Base-by-base conservation (phyloP, 2,329 filamentous ascomycete species). In the Aspergillus sp. region DNA sequence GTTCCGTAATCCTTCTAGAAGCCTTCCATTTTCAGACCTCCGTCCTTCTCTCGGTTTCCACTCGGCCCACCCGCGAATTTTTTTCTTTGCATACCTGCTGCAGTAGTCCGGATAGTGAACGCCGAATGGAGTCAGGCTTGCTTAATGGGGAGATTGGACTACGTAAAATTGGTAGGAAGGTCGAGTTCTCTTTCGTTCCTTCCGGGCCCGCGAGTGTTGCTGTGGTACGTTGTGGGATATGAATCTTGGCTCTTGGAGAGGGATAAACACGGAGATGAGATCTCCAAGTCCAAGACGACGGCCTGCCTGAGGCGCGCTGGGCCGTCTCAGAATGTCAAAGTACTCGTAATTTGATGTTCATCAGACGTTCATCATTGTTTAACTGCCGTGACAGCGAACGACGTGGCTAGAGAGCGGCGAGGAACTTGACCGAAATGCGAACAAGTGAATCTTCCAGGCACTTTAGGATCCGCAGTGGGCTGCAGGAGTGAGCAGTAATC, bases 401-500 rank as follows among this genome's bases (percentile, higher is more conserved):
- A 11, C 7, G 19, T 19, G n/a, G 42, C 20, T 24, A 22, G 39
- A 37, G 27, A 53, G 41, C 33, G 41, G 27, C n/a, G 27, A 45
- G 46, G 22, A 48, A 47, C 33, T 8, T 27, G 30, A 44, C 51
- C 19, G 33, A 20, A 34, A 20, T 48, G 20, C 45, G 45, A 45
- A 40, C 33, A 45, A 34, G 17, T 37, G 39, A 45, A 17, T 24
- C 17, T 44, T 53, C 30, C 27, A 53, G 40, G 51, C 34, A 51
- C 46, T 56, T 44, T 41, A 52, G 61, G 65, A 59, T 67, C 65
- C 64, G 63, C 65, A 56, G 65, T 67, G 65, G 63, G 52, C 41
- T 64, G 46, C 27, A 15, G n/a, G 17, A 22, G 41, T 45, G 34
- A n/a, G 30, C 22, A 19, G 56, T 49, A 61, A 57, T 61, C 56